These are phyloP conservation scores for Pythium scleroteichum DNA, from an alignment of 352 stramenopile species.

Conservation along the genomic window DNA sequence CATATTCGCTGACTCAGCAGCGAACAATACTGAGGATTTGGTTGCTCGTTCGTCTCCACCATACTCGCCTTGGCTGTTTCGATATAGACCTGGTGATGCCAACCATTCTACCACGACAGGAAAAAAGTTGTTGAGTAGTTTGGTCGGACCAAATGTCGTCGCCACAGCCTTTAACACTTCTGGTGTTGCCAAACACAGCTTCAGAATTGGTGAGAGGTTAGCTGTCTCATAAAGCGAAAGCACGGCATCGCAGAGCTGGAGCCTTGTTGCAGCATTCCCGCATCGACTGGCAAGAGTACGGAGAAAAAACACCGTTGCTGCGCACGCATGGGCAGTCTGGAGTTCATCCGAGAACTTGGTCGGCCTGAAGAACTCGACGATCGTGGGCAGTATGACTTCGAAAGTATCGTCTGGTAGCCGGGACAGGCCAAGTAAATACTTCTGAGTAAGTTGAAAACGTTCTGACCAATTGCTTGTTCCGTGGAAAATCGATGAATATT, in stretches of 20 bases:
- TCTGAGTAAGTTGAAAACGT: conserved; percentile 35
- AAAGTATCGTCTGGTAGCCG: conserved; percentile 49
- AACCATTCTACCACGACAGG: conserved; percentile 74
- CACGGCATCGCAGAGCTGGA: conserved; percentile 46
- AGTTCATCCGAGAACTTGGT: conserved; percentile 42
- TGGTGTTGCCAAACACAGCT: conserved; percentile 49
- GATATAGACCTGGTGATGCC: conserved; percentile 28
- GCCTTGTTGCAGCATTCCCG: conserved; percentile 29
- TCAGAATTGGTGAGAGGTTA: conserved; percentile 37
- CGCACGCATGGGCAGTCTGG: conserved; percentile 34
- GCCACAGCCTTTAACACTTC: conserved; percentile 40
- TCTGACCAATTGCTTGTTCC: conserved; percentile 39
- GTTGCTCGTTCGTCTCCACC: not conserved
- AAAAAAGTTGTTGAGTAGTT: conserved; percentile 55
- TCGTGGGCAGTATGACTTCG: conserved; percentile 46
- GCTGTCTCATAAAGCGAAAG: conserved; percentile 61
- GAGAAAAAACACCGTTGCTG: conserved; percentile 66
- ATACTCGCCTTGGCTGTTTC: conserved; percentile 4
- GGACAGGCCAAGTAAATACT: conserved; percentile 38
- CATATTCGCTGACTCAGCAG: conserved; percentile 42
- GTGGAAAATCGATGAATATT: conserved; percentile 49
- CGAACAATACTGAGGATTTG: conserved; percentile 38
- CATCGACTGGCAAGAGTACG: conserved; percentile 43
- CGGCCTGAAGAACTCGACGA: conserved; percentile 57
- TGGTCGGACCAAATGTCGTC: conserved; percentile 40